Conservation (phyloP, 495 filamentous ascomycete species). For the Penicillium odoratum region DNA sequence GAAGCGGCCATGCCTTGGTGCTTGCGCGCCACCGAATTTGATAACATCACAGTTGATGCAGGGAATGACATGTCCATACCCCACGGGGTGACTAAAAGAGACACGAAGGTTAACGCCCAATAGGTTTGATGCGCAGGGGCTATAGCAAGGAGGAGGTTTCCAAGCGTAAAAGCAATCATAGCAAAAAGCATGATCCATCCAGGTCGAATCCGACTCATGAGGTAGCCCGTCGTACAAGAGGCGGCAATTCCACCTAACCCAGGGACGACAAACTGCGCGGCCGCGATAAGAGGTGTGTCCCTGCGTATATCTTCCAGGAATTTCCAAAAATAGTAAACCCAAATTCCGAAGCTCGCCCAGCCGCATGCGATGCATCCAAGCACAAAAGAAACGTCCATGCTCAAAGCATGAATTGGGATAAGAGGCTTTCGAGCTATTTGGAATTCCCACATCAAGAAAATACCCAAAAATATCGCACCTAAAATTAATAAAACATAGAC, state of each 20-base stretch:
- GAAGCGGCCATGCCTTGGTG: slow-evolving; percentile 64
- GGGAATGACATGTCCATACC: slow-evolving; percentile 63
- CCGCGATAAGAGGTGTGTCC: slow-evolving; percentile 46
- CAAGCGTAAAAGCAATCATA: slow-evolving; percentile 48
- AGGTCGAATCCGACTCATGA: slow-evolving; percentile 41
- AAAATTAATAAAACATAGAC: slow-evolving; percentile 55
- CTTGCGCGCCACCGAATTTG: slow-evolving; percentile 53
- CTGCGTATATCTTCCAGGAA: slow-evolving; percentile 54
- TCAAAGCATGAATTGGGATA: too few species aligned
- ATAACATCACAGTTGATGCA: slow-evolving; percentile 58
- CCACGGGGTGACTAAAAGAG: slow-evolving; percentile 54
- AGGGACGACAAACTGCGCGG: slow-evolving; percentile 45
- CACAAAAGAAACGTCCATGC: slow-evolving; percentile 55
- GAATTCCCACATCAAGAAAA: slow-evolving; percentile 41
- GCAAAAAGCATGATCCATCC: slow-evolving; percentile 52
- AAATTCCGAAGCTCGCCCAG: slow-evolving; percentile 65
- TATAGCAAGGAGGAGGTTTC: slow-evolving; percentile 49
- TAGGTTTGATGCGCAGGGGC: slow-evolving; percentile 51
- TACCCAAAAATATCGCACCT: too few species aligned
- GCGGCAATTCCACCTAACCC: slow-evolving; percentile 51
- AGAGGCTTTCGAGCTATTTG: slow-evolving; percentile 45
- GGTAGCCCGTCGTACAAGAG: slow-evolving; percentile 47
- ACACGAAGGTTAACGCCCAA: slow-evolving; percentile 62
- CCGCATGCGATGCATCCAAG: slow-evolving; percentile 55
- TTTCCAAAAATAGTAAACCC: slow-evolving; percentile 58